Conservation (phyloP, 192 early-diverging fungal species). For the Anaeromyces robustus region DNA sequence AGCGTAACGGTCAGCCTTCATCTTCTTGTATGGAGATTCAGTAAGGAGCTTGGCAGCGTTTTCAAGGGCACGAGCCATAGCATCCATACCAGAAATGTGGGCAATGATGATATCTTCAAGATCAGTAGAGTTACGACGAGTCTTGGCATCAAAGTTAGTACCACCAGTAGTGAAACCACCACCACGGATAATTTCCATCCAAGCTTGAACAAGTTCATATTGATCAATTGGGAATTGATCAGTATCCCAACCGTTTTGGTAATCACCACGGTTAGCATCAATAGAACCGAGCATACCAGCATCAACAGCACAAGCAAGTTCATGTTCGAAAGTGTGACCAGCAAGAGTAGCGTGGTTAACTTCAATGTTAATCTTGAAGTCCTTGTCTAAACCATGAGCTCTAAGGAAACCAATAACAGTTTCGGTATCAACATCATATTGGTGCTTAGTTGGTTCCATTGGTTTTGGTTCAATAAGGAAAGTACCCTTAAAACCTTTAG, state of each 20-base stretch:
- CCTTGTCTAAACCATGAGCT: constrained; percentile 11
- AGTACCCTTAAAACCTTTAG: constrained; percentile 8
- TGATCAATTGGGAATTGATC: constrained; percentile 21
- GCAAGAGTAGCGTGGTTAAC: constrained; percentile 21
- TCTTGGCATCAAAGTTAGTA: constrained; percentile 22
- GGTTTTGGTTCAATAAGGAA: constrained; percentile 20
- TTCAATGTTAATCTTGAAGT: constrained; percentile 19
- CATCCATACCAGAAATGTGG: too few relatives aligned
- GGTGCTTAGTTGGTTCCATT: constrained; percentile 16
- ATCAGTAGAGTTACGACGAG: constrained; percentile 18
- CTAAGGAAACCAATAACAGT: constrained; percentile 17
- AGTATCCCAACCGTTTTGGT: constrained; percentile 19
- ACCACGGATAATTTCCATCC: constrained; percentile 9
- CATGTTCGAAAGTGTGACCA: constrained; percentile 17
- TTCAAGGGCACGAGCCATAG: too few relatives aligned
- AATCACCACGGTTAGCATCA: constrained; percentile 18
- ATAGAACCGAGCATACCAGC: constrained; percentile 8
- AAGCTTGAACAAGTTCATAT: constrained; percentile 15
- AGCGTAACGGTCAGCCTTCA: too few relatives aligned
- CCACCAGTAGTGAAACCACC: constrained; percentile 19
- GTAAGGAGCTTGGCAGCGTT: too few relatives aligned
- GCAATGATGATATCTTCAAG: constrained; percentile 5
- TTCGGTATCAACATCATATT: constrained; percentile 18
- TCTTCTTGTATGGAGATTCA: too few relatives aligned
- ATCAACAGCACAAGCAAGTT: neutral